phyloP scores from a whole-genome alignment of 441 rosid species.

The Metrosideros polymorpha region DNA sequence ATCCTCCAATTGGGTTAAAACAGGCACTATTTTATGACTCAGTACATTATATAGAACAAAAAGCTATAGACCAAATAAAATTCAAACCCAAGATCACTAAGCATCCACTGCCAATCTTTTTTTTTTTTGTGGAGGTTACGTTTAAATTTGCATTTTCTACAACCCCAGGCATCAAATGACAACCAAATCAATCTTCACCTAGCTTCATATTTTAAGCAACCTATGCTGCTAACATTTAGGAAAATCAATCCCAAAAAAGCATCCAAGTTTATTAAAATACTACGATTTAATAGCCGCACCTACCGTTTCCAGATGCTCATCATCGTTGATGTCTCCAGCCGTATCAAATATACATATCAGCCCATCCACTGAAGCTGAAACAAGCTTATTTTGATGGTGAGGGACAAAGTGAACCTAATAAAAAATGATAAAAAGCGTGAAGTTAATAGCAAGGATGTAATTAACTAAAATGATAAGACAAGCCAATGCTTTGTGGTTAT shows the following conservation, averaged over 20 bases:
- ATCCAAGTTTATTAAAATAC: not conserved
- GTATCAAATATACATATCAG: conserved; percentile 74
- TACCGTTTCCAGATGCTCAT: conserved; percentile 85
- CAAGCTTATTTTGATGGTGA: conserved; percentile 50
- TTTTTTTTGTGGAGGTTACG: not conserved
- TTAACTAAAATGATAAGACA: not conserved
- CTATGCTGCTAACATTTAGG: not conserved
- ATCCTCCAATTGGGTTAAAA: not conserved
- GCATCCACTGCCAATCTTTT: not conserved
- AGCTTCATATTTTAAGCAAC: not conserved
- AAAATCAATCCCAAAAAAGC: not conserved
- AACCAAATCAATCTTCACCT: not conserved
- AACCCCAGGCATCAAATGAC: not conserved
- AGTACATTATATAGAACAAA: not conserved
- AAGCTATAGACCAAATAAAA: not conserved
- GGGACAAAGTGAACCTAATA: conserved; percentile 73
- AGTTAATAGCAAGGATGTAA: not conserved
- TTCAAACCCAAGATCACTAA: not conserved
- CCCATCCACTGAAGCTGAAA: conserved; percentile 92
- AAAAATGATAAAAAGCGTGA: not conserved
- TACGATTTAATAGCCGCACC: conserved; percentile 4
- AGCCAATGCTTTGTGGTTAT: not conserved
- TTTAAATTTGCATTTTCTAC: not conserved
- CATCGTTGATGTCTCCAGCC: conserved; percentile 66
- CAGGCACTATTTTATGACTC: not conserved